Evolutionary conservation across 257 asterid genomes (phyloP).

Genomic region (Solanum dulcamara): DNA sequence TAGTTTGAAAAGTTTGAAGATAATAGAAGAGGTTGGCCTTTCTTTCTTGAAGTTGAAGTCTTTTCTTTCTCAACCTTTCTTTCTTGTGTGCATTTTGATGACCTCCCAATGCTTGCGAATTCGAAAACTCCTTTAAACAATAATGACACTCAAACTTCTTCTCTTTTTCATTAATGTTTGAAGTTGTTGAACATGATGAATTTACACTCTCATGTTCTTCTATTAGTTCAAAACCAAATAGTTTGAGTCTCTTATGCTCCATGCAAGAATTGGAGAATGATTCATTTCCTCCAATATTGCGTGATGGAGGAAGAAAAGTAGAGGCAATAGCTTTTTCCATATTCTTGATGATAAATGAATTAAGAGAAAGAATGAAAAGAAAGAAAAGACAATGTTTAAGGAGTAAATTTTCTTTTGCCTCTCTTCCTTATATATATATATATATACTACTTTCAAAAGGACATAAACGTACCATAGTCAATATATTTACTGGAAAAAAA

Average conservation of each 20-base stretch:
- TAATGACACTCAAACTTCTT: constrained; percentile 73
- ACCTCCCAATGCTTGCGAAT: constrained; percentile 92
- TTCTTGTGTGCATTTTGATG: constrained; percentile 96
- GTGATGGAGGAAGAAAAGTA: constrained; percentile 6
- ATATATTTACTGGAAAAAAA: constrained; percentile 14
- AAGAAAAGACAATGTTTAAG: not conserved
- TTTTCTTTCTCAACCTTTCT: constrained; percentile 81
- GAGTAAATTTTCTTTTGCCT: constrained; percentile 1
- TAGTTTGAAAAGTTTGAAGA: constrained; percentile 37
- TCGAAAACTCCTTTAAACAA: constrained; percentile 54
- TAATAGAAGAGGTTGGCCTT: constrained; percentile 49
- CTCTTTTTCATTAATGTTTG: constrained; percentile 12
- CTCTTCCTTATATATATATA: constrained; percentile 20
- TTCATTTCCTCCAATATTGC: constrained; percentile 13
- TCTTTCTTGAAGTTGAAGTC: constrained; percentile 68
- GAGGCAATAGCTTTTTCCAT: constrained; percentile 33
- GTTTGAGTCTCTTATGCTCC: constrained; percentile 29
- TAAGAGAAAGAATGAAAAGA: not conserved
- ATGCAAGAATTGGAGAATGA: constrained; percentile 16
- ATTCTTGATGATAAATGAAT: not conserved
- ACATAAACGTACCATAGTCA: constrained; percentile 29
- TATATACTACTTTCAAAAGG: not conserved
- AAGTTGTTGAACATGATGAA: constrained; percentile 57
- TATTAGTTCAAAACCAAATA: constrained; percentile 62
- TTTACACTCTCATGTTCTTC: constrained; percentile 49